A percentile compares a stretch with the other conserved stretches of the same genome.
Evolutionary conservation across 352 stramenopile genomes (phyloP).

Genomic region (Peronospora tabacina): DNA sequence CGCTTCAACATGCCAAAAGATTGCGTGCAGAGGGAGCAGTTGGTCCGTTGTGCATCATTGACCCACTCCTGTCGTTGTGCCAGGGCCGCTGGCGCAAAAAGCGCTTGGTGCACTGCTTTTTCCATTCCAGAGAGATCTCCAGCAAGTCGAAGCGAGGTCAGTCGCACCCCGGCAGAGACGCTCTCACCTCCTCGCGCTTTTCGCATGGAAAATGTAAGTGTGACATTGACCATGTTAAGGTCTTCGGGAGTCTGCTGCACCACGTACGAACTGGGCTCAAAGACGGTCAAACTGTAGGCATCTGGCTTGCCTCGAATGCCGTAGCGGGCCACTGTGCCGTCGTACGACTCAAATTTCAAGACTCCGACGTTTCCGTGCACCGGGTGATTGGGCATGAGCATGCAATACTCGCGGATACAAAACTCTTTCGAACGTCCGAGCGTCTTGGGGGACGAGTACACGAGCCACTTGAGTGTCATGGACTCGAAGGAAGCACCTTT

Average conservation of each 20-base stretch:
- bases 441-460: slow-evolving; percentile 67
- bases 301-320: slow-evolving; percentile 62
- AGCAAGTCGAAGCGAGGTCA: slow-evolving; percentile 55
- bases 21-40: slow-evolving; percentile 76
- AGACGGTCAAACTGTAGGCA: slow-evolving; percentile 70
- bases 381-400: slow-evolving; percentile 45
- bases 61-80: slow-evolving; percentile 74
- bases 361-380: slow-evolving; percentile 58
- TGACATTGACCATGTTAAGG: slow-evolving; percentile 48
- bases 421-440: slow-evolving; percentile 79
- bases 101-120: slow-evolving; percentile 53
- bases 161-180: slow-evolving; percentile 62
- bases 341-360: slow-evolving; percentile 76
- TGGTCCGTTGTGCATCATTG: slow-evolving; percentile 61
- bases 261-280: slow-evolving; percentile 67
- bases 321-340: slow-evolving; percentile 65
- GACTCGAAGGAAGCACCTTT: slow-evolving; percentile 37
- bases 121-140: slow-evolving; percentile 51
- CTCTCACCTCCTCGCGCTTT: slow-evolving; percentile 61
- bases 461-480: slow-evolving; percentile 80
- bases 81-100: slow-evolving; percentile 57
- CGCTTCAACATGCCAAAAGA: slow-evolving; percentile 75
- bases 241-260: slow-evolving; percentile 67
- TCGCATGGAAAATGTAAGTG: slow-evolving; percentile 68
- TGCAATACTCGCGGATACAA: slow-evolving; percentile 73